Evolutionary conservation across 768 basidiomycete species (phyloP).

Genomic region (Mycena crocata): DNA sequence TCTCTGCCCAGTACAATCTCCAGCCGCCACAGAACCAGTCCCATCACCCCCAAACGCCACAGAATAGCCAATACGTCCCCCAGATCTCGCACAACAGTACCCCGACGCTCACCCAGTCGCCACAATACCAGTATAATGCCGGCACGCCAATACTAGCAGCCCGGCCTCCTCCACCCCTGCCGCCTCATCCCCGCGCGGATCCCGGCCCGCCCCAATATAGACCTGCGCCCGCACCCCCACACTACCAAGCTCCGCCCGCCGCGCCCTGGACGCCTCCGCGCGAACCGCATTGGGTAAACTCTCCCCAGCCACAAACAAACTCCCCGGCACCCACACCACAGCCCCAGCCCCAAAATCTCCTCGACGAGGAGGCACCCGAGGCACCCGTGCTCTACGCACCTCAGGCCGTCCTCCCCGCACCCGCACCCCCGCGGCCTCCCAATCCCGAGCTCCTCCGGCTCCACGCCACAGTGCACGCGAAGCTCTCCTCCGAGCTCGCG

Average conservation of each 20-base stretch:
- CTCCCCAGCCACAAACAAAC: constrained; percentile 32
- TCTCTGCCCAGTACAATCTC: neutral
- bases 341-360: constrained; percentile 59
- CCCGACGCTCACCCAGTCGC: neutral
- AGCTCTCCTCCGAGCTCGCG: constrained; percentile 76
- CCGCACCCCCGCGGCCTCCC: constrained; percentile 83
- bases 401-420: constrained; percentile 32
- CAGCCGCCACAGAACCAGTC: neutral
- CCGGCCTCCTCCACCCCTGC: constrained; percentile 40
- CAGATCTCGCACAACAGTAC: neutral
- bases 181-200: constrained; percentile 32
- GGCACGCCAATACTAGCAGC: constrained; percentile 32
- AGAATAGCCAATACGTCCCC: neutral
- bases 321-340: constrained; percentile 34
- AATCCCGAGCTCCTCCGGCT: constrained; percentile 90
- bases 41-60: neutral
- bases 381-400: constrained; percentile 22
- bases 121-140: neutral
- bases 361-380: constrained; percentile 68
- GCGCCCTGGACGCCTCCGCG: constrained; percentile 36
- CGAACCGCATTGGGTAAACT: constrained; percentile 26
- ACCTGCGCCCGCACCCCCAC: constrained; percentile 21
- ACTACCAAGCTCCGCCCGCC: constrained; percentile 34
- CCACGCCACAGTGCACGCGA: constrained; percentile 81
- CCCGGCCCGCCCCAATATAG: constrained; percentile 28